Evolutionary conservation across 2,329 filamentous ascomycete species (phyloP), one percentile per base, ranked within the genome.

Genomic region (Microcyclospora pomicola): DNA sequence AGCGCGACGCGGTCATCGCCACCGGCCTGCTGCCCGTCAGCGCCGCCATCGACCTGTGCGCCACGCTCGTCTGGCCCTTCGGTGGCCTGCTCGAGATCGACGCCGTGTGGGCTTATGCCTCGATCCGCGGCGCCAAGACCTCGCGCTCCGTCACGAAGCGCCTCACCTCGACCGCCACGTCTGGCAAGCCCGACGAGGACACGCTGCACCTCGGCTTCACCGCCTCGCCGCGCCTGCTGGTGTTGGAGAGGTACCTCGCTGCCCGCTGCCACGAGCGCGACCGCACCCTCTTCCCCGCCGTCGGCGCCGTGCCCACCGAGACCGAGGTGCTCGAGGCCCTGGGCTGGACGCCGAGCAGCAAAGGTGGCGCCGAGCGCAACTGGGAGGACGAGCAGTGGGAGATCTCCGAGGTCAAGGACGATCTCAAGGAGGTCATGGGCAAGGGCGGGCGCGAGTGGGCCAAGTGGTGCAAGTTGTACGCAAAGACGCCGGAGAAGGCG

Each of bases 371-470:
- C 44, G 56, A 46, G 30, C 55, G 41, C 47, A 64, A 59, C 37
- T 65, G 52, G 61, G 62, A 66, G 42, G 63, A 67, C 38, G 62
- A 65, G 48, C 51, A 58, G 42, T 67, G 62, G 59, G 62, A 63
- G 49, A 43, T 54, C 24, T 45, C 42, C 6, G 62, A 64, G 47
- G 60, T 62, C 15, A 62, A 59, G 47, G 59, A 62, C 10, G 61
- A 64, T 52, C 47, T 64, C 35, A 60, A 52, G 46, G 47, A 48
- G 15, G 51, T 59, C 1, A 53, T 64, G 49, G 42, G 46, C n/a
- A 65, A 65, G 43, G 62, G 52, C 2, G 59, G 60, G 7, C 52
- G 41, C 33, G 62, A 64, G 42, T 65, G 62, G 62, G 54, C 53
- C 27, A 58, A 54, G 36, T 65, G 59, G 60, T 58, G 52, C 39